Base-by-base conservation (phyloP, 2,329 filamentous ascomycete genomes). In the Neopestalotiopsis clavispora region DNA sequence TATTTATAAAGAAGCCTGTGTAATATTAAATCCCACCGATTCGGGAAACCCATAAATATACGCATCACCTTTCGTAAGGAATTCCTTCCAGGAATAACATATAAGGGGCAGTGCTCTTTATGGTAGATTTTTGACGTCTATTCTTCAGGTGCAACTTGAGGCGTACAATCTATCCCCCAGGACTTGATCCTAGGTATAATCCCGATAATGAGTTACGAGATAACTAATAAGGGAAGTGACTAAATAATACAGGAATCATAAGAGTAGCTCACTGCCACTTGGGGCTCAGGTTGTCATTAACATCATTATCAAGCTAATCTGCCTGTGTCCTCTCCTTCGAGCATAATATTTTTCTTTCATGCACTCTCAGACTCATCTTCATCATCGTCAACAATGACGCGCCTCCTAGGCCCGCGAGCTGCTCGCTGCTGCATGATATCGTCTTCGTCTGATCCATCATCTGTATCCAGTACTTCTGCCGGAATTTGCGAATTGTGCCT, bases 311-410 rank as follows among this genome's bases (percentile, higher is more conserved):
- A 52, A n/a, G n/a, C 17, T 23, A 5, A 49, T 49, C 42, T 49
- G n/a, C 42, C 42, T 28, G 23, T 28, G 23, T 28, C n/a, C 42
- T 45, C 42, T 49, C 4, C 42, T n/a, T 2, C 42, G 10, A 4
- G 42, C n/a, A 10, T n/a, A 7, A 17, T 20, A 52, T 9, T 4
- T 4, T 4, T 52, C 14, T 23, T 28, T 17, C 14, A 52, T 6
- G 5, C n/a, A 52, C 45, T 23, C n/a, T 52, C 45, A 20, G 20
- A 23, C 5, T 23, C n/a, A 20, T 66, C 70, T 13, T 69, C 69
- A 12, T 64, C 34, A n/a, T 69, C 67, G 2, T 72, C 71, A 17
- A 68, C 59, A 1, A 76, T 62, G 52, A 73, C 66, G 3, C 66
- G 69, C 38, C 69, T 71, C 45, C 68, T 71, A 4, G 52, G 49